phyloP scores from a whole-genome alignment of 2,329 filamentous ascomycete genomes.

The Cladosporium sp. region DNA sequence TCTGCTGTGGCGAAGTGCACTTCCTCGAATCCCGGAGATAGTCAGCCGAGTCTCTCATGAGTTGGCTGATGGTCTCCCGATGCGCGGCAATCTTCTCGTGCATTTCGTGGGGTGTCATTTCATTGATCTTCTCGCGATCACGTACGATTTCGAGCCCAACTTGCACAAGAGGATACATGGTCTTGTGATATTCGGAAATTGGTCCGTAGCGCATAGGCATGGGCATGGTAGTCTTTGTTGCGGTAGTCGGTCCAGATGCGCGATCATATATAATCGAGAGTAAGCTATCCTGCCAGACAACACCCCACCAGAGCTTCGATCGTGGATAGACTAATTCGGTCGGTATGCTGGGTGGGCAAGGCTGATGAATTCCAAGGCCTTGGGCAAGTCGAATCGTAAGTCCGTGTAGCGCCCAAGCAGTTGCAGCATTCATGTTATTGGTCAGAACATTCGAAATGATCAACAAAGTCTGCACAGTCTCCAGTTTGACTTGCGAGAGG shows the following conservation, averaged over 20 bases:
- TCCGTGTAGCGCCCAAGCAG: constrained; percentile 58
- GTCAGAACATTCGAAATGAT: constrained; percentile 54
- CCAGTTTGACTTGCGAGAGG: constrained; percentile 56
- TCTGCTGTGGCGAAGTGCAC: constrained; percentile 48
- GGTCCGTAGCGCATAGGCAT: constrained; percentile 34
- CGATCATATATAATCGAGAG: constrained; percentile 61
- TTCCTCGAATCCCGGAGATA: constrained; percentile 53
- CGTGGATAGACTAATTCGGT: constrained; percentile 41
- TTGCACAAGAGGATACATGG: constrained; percentile 53
- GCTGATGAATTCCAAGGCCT: constrained; percentile 56
- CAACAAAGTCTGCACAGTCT: constrained; percentile 58
- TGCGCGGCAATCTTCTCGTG: constrained; percentile 51
- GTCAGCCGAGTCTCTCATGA: constrained; percentile 55
- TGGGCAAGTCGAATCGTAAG: constrained; percentile 59
- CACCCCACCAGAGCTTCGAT: constrained; percentile 50
- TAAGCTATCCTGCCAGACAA: constrained; percentile 62
- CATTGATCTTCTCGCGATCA: constrained; percentile 48
- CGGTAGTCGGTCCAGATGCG: constrained; percentile 52
- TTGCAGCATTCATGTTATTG: constrained; percentile 52
- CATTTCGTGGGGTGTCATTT: constrained; percentile 44
- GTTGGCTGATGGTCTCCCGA: constrained; percentile 53
- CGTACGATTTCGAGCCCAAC: constrained; percentile 59
- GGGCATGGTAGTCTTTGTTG: constrained; percentile 44
- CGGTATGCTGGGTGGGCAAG: constrained; percentile 51
- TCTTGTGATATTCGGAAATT: constrained; percentile 55